phyloP scores from a whole-genome alignment of 352 stramenopile species.

The Globisporangium acanthophoron region DNA sequence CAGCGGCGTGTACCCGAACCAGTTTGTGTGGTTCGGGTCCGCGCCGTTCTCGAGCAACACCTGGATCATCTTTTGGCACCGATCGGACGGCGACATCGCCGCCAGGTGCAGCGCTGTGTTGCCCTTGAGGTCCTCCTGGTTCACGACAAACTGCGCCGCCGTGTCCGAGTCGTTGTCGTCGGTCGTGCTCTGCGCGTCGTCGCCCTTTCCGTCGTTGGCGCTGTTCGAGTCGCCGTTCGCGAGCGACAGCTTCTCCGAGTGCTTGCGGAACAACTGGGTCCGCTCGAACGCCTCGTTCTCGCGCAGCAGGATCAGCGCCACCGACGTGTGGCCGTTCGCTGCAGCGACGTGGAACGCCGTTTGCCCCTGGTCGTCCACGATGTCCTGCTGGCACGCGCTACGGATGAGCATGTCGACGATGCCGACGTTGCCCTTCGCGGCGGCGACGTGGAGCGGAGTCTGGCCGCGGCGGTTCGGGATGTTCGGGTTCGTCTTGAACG shows the following conservation, averaged over 20 bases:
- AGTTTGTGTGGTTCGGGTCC: slow-evolving; percentile 71
- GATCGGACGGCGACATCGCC: slow-evolving; percentile 75
- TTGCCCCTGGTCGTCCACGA: slow-evolving; percentile 80
- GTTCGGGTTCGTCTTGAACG: slow-evolving; percentile 72
- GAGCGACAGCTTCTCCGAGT: slow-evolving; percentile 9
- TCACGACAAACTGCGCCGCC: slow-evolving; percentile 51
- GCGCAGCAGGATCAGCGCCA: slow-evolving; percentile 69
- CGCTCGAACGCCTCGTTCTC: slow-evolving; percentile 38
- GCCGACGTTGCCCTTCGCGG: slow-evolving; percentile 62
- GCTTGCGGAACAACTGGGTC: slow-evolving; percentile 4
- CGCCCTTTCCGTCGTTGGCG: slow-evolving; percentile 2
- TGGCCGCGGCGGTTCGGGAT: slow-evolving; percentile 72
- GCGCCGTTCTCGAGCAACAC: slow-evolving; percentile 75
- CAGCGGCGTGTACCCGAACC: slow-evolving; percentile 83
- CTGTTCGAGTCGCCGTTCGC: slow-evolving; percentile 9
- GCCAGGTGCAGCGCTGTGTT: slow-evolving; percentile 81
- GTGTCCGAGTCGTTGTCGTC: slow-evolving; percentile 18
- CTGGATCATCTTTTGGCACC: slow-evolving; percentile 81
- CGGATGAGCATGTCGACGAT: slow-evolving; percentile 70
- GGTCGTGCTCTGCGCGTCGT: slow-evolving; percentile 11
- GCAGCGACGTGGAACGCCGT: slow-evolving; percentile 77
- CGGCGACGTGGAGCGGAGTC: slow-evolving; percentile 70
- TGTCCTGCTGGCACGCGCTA: slow-evolving; percentile 61
- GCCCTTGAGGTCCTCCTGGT: slow-evolving; percentile 76
- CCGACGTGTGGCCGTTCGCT: slow-evolving; percentile 69